Evolutionary conservation across 768 basidiomycete species (phyloP), one percentile per base, ranked within the genome.

Genomic region (Chalciporus sphaerocephalus): DNA sequence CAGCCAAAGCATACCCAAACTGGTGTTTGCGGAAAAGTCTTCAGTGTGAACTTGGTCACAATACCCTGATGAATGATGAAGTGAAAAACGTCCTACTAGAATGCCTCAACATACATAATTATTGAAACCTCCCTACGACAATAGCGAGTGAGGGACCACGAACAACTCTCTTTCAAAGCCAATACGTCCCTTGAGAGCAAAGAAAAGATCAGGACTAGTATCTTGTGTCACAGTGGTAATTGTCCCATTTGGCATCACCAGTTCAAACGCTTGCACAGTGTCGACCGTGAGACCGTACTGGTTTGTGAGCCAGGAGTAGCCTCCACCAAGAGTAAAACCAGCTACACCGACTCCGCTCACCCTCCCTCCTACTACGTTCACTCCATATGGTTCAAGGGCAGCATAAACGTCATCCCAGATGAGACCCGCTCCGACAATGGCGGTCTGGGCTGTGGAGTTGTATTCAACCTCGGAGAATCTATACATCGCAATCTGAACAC

Each of bases 381-480:
- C 76, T 1, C 64, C 66, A 36, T 70, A 53, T 1, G 75, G 77
- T 7, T 64, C 72, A 1, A 85, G 69, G 10, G 46, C 48, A 6
- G 60, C 62, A 48, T 84, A 86, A 65, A 78, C 81, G 38, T 83
- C 72, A 54, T 86, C 83, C 84, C 83, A 87, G 12, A 78, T 64
- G 3, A 80, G 59, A 6, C 72, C 69, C 0, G 68, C 52, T 13
- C 68, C 71, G 17, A 74, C 39, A 4, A 57, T 61, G 2, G 58
- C 78, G 0, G 71, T 76, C 47, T 71, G 63, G 0, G 68, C 52
- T 0, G 40, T 42, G 1, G 60, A 42, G 25, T 76, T 51, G 35
- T 79, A 79, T 1, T 46, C 59, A 10, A 79, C 65, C 4, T 73
- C 56, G 5, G 66, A 67, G 56, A 81, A 81, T 0, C 68, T 60